Base-by-base conservation (phyloP, 2,329 filamentous ascomycete species). In the Mycogone perniciosa region DNA sequence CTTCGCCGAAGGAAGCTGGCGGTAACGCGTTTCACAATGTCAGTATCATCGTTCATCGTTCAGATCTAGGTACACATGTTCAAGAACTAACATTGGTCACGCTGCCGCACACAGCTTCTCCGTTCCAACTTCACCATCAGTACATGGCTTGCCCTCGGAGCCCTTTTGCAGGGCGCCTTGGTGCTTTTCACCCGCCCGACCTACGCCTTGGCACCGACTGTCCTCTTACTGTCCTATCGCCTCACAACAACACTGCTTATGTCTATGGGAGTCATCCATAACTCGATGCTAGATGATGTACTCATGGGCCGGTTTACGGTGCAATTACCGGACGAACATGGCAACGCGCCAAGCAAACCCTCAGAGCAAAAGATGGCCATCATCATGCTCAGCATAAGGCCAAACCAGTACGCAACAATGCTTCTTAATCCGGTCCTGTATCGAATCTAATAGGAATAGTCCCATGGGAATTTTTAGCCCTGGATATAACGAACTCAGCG, bases 111-210 rank as follows among this genome's bases (percentile, higher is more conserved):
- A 7, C 11, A 53, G 51, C n/a, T 27, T 8, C 7, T 53, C 13
- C 48, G 51, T 41, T 48, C 51, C 6, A 44, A 43, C 30, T 47
- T 53, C 27, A 40, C 48, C 8, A 33, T 53, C 10, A 39, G 48
- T 7, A 51, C 48, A 9, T 53, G 51, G 51, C 30, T 53, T 30
- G 43, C 48, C 1, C 39, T 53, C 7, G 51, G 51, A 7, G 51
- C 51, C 11, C 7, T 37, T 9, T 9, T 44, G 11, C 51, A 53
- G 5, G 47, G 48, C 4, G 8, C 40, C 8, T 27, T 51, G 10
- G 33, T 47, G 6, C 4, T 51, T 2, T 40, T 53, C n/a, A 31
- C 46, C 6, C 43, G 40, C 4, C 47, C 48, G 6, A 51, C 39
- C 7, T 37, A 39, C 11, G 51, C 44, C 2, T 7, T 53, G 2